Percentiles rank a stretch among this genome's conserved stretches.
Evolutionary conservation across 805 yeast species (phyloP).

Genomic region (Wickerhamiella alocasiicola): DNA sequence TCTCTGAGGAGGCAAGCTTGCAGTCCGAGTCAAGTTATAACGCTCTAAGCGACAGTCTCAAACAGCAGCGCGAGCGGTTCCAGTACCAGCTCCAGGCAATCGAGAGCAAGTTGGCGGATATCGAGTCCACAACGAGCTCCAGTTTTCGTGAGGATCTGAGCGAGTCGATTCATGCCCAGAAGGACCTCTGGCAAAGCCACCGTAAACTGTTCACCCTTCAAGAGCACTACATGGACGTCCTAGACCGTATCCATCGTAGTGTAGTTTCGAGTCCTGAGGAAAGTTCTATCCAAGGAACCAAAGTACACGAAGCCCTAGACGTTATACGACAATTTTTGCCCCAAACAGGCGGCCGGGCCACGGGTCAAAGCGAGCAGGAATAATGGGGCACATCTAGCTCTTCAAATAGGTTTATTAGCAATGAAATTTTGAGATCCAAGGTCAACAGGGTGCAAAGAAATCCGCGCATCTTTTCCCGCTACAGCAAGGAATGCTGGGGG

Average conservation of each 20-base stretch:
- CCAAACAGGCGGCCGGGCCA: not conserved
- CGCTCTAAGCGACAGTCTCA: slow-evolving; percentile 4
- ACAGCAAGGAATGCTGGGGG: slow-evolving; percentile 30
- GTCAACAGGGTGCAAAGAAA: slow-evolving; percentile 31
- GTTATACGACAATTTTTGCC: not conserved
- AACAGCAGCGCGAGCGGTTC: slow-evolving; percentile 1
- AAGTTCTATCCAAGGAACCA: not conserved
- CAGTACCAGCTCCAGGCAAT: slow-evolving; percentile 6
- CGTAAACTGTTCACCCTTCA: slow-evolving; percentile 4
- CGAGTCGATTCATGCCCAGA: not conserved
- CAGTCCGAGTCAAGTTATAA: slow-evolving; percentile 3
- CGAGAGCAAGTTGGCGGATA: not conserved
- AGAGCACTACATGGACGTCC: slow-evolving; percentile 6
- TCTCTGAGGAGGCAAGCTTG: not conserved
- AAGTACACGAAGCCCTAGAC: slow-evolving; percentile 1
- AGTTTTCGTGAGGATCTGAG: not conserved
- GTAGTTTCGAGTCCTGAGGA: not conserved
- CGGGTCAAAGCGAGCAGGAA: too few relatives aligned
- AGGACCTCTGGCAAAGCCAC: slow-evolving; percentile 1
- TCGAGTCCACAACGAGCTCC: not conserved
- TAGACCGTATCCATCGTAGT: not conserved
- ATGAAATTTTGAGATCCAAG: too few relatives aligned
- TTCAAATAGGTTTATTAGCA: too few relatives aligned
- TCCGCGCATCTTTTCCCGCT: slow-evolving; percentile 46
- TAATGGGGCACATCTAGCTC: too few relatives aligned